phyloP scores from a whole-genome alignment of 2,329 filamentous ascomycete genomes.

The Plenodomus tracheiphilus region DNA sequence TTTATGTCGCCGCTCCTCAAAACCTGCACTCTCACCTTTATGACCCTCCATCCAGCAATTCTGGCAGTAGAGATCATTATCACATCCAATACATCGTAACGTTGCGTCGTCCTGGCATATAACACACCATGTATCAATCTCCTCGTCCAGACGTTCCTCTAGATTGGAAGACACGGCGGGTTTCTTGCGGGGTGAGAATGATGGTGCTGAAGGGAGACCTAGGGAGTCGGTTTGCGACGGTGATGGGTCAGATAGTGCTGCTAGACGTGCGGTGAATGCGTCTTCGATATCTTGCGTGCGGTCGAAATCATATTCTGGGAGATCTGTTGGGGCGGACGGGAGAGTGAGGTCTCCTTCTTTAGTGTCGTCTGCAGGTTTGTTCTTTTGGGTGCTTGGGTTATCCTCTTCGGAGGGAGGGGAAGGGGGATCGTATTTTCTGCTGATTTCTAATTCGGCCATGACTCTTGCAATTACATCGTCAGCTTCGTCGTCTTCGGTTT shows the following conservation, averaged over 20 bases:
- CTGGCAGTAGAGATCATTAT: conserved; percentile 71
- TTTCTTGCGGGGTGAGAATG: conserved; percentile 46
- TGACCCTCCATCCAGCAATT: conserved; percentile 84
- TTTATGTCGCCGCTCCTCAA: conserved; percentile 70
- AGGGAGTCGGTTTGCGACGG: conserved; percentile 29
- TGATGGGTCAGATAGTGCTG: conserved; percentile 49
- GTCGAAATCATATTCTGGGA: conserved; percentile 31
- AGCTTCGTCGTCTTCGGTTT: conserved; percentile 45
- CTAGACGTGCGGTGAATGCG: conserved; percentile 51
- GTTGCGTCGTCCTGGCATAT: conserved; percentile 81
- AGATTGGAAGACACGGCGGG: conserved; percentile 40
- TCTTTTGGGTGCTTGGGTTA: conserved; percentile 9
- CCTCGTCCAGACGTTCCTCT: conserved; percentile 64
- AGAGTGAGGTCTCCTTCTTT: conserved; percentile 33
- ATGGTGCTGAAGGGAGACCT: conserved; percentile 53
- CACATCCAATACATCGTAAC: conserved; percentile 73
- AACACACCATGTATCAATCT: conserved; percentile 76
- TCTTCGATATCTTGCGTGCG: conserved; percentile 45
- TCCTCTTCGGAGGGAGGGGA: conserved; percentile 24
- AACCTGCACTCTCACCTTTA: conserved; percentile 67
- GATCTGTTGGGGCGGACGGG: conserved; percentile 49
- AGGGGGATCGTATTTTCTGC: conserved; percentile 43
- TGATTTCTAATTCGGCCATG: conserved; percentile 51
- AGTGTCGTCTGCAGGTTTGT: conserved; percentile 3
- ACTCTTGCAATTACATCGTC: conserved; percentile 52